A percentile compares a stretch with the other conserved stretches of the same genome.
Conservation (phyloP, 78 protist species). For the Monosiga brevicollis region DNA sequence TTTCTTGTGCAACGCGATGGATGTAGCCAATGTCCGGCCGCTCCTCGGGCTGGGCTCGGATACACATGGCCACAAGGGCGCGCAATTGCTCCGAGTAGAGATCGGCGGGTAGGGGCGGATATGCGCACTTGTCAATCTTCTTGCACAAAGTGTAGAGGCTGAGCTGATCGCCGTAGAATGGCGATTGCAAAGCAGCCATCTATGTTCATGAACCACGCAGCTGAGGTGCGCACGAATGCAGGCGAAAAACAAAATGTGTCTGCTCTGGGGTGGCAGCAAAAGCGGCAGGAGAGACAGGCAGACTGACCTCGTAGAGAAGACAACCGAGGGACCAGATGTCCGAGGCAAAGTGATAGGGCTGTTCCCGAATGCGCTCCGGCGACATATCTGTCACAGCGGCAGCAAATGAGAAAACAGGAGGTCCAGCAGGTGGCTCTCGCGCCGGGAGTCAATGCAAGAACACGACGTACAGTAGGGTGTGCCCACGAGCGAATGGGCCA, state of each 20-base stretch:
- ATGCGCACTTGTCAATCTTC: constrained; percentile 15
- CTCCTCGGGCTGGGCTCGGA: neutral
- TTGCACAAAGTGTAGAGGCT: constrained; percentile 9
- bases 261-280: too few relatives aligned
- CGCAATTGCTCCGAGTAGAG: constrained; percentile 1
- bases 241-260: too few relatives aligned
- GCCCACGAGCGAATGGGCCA: constrained; percentile 40
- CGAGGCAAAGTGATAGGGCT: neutral
- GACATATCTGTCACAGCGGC: too few relatives aligned
- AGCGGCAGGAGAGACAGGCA: too few relatives aligned
- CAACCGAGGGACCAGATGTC: constrained; percentile 60
- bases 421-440: too few relatives aligned
- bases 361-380: constrained; percentile 55
- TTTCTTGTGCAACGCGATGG: neutral
- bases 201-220: neutral
- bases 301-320: constrained; percentile 39
- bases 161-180: constrained; percentile 22
- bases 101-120: constrained; percentile 19
- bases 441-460: too few relatives aligned
- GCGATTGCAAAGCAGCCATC: constrained; percentile 16
- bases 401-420: too few relatives aligned
- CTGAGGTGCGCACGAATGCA: too few relatives aligned
- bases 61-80: neutral
- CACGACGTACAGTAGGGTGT: constrained; percentile 74
- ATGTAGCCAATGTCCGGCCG: neutral